These are phyloP conservation scores for Microbotryum violaceum DNA, from an alignment of 1,284 basidiomycete genomes.

Conservation along the genomic window DNA sequence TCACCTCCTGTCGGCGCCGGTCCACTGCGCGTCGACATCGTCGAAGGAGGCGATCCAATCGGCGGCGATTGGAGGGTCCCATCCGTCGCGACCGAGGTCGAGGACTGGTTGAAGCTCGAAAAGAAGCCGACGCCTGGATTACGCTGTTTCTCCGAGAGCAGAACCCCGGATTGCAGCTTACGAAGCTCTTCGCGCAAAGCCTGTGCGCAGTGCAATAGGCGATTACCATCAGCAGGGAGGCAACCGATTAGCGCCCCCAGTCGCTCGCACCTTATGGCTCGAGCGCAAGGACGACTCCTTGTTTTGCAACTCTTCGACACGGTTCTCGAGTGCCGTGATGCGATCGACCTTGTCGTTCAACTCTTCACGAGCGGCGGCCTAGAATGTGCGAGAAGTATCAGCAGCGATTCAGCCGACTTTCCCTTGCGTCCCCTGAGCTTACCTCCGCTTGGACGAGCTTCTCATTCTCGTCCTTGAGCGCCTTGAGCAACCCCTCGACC, in stretches of 20 bases:
- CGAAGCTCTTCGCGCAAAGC: slow-evolving; percentile 81
- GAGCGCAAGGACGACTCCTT: slow-evolving; percentile 59
- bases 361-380: slow-evolving; percentile 44
- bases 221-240: neutral
- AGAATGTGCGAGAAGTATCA: neutral
- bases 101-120: slow-evolving; percentile 23
- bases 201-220: slow-evolving; percentile 42
- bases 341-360: slow-evolving; percentile 38
- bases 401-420: neutral
- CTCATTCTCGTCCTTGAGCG: slow-evolving; percentile 44
- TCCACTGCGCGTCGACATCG: slow-evolving; percentile 2
- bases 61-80: neutral
- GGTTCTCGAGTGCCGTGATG: slow-evolving; percentile 38
- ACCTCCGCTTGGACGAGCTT: slow-evolving; percentile 44
- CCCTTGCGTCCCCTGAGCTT: slow-evolving; percentile 22
- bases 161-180: slow-evolving; percentile 82
- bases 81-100: slow-evolving; percentile 5
- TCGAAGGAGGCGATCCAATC: neutral
- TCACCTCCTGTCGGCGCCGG: slow-evolving; percentile 33
- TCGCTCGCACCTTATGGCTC: slow-evolving; percentile 61
- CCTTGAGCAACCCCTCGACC: slow-evolving; percentile 44
- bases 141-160: slow-evolving; percentile 77
- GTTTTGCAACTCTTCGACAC: slow-evolving; percentile 54
- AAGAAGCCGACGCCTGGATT: slow-evolving; percentile 88
- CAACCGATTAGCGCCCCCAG: neutral